A percentile compares a stretch with the other conserved stretches of the same genome.
Evolutionary conservation across 768 basidiomycete genomes (phyloP).

Genomic region (Epithele typhae): DNA sequence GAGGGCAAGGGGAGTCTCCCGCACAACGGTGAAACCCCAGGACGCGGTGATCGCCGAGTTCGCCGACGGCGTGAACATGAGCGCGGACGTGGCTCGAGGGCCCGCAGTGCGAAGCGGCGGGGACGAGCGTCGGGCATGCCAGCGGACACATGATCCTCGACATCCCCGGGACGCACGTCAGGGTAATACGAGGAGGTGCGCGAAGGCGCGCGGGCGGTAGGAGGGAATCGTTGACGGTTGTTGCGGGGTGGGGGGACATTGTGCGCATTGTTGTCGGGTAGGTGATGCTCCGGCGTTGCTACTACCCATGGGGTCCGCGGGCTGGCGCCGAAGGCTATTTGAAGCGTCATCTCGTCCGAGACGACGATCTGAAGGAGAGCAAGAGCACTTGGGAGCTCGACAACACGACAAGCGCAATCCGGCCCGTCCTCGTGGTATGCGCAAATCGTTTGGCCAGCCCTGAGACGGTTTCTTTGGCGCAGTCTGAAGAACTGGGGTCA

Average conservation of each 20-base stretch:
- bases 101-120: constrained; percentile 27
- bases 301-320: too few species aligned
- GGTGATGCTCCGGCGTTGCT: too few species aligned
- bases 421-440: too few species aligned
- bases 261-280: constrained; percentile 31
- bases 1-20: too few species aligned
- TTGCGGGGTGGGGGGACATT: constrained; percentile 17
- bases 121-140: constrained; percentile 29
- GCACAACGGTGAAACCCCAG: constrained; percentile 25
- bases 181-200: constrained; percentile 28
- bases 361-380: constrained; percentile 28
- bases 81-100: constrained; percentile 28
- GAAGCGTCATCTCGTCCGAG: constrained; percentile 29
- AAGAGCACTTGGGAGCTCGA: constrained; percentile 28
- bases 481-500: constrained; percentile 33
- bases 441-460: too few species aligned
- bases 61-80: constrained; percentile 30
- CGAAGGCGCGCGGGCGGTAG: background rate
- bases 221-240: background rate
- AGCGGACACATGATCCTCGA: constrained; percentile 31
- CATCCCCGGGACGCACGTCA: constrained; percentile 26
- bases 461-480: background rate
- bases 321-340: constrained; percentile 18
- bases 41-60: constrained; percentile 27
- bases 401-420: constrained; percentile 29